phyloP scores from a whole-genome alignment of 2,329 filamentous ascomycete species.

The Penicillium sp. region DNA sequence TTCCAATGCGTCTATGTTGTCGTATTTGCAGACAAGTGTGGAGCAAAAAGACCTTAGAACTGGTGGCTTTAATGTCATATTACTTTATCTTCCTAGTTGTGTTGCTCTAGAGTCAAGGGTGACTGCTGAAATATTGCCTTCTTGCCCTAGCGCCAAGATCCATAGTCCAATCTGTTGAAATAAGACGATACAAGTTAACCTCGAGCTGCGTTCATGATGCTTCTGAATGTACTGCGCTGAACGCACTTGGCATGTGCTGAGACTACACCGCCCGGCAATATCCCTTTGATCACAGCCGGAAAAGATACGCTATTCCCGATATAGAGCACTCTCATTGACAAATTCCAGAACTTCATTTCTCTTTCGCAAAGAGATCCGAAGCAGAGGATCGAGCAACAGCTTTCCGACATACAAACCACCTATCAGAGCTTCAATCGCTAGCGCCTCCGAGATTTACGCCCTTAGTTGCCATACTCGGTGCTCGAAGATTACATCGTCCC shows the following conservation, averaged over 20 bases:
- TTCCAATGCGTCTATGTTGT: background rate
- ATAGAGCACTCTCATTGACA: slow-evolving; percentile 13
- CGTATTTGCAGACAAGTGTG: no score
- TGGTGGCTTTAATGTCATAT: background rate
- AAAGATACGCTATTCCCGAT: slow-evolving; percentile 21
- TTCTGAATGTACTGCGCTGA: no score
- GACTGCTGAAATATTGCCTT: no score
- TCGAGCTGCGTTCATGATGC: no score
- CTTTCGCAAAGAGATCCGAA: slow-evolving; percentile 20
- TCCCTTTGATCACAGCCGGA: slow-evolving; percentile 8
- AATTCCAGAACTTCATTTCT: slow-evolving; percentile 16
- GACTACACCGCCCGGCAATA: slow-evolving; percentile 10
- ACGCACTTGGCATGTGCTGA: no score
- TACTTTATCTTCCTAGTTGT: no score
- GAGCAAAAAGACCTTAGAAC: no score
- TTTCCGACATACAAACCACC: background rate
- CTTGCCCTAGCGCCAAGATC: no score
- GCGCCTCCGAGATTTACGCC: no score
- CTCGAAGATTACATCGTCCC: background rate
- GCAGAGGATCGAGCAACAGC: slow-evolving; percentile 5
- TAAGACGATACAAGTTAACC: no score
- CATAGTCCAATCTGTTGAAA: no score
- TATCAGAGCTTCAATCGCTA: background rate
- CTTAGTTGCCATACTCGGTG: background rate
- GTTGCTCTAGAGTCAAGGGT: no score